Evolutionary conservation across 306 rosid species (phyloP), one percentile per base, ranked within the genome.

Genomic region (Corylus americana): DNA sequence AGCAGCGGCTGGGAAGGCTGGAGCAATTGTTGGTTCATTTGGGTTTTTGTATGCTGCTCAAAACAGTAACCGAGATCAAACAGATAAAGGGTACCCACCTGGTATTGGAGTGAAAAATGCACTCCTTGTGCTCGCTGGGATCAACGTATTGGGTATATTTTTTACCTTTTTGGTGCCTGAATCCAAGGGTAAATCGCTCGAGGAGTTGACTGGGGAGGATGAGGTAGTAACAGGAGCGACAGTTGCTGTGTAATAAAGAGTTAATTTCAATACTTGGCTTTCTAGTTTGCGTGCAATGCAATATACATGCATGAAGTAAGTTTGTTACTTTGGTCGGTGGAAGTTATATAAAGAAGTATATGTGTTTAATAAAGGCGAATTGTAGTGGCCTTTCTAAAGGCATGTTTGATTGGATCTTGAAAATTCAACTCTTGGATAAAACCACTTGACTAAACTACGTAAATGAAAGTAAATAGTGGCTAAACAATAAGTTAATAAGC

Each of bases 11-110:
- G 83, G 74, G 20, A 79, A 73, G 18, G 78, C 73, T 1, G 70
- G 83, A 31, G 83, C 83, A 5, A 80, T 80, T 8, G 35, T 74
- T 16, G 83, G 83, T 18, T 16, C 83, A 16, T 79, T 73, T 39
- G 83, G 69, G 66, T 62, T 79, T 71, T 25, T 54, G 35, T 79
- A 73, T 16, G 78, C 78, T 8, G 53, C 82, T 22, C 55, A 79
- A 50, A 51, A 22, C 58, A 29, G 9, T 29, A 0, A 0, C 0
- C 35, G 10, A 48, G 0, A 0, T 0, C 0, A 31, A n/a, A 37
- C 22, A 25, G 82, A 79, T 39, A 29, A 66, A 18, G 82, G 82
- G n/a, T 73, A 73, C 77, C 55, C 82, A 8, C 12, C 63, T 3
- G 82, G 83, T 16, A 73, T 79, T 22, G 83, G 83, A 9, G 66